These are phyloP conservation scores for Globisporangium polare DNA, from an alignment of 352 stramenopile species.

Conservation along the genomic window DNA sequence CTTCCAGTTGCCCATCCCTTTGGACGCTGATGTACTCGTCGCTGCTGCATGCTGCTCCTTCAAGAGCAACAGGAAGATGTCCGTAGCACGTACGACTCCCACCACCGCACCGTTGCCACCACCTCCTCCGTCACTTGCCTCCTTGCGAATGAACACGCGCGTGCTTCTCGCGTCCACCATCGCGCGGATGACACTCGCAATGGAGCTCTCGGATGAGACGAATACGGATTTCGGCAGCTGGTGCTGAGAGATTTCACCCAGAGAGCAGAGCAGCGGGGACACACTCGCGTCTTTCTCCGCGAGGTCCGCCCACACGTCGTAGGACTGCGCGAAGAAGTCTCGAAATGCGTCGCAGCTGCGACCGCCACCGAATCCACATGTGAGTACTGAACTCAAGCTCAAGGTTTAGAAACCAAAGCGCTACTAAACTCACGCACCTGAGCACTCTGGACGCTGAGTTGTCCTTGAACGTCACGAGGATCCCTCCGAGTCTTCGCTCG, in stretches of 20 bases:
- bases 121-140: neutral
- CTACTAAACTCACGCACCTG: slow-evolving; percentile 4
- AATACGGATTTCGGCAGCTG: slow-evolving; percentile 14
- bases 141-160: slow-evolving; percentile 31
- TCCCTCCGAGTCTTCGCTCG: slow-evolving; percentile 23
- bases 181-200: slow-evolving; percentile 35
- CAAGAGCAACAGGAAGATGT: slow-evolving; percentile 51
- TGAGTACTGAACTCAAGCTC: neutral
- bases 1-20: neutral
- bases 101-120: slow-evolving; percentile 15
- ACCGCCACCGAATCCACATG: neutral
- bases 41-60: slow-evolving; percentile 34
- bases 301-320: slow-evolving; percentile 7
- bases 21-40: slow-evolving; percentile 4
- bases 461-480: slow-evolving; percentile 21
- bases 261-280: slow-evolving; percentile 24
- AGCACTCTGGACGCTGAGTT: slow-evolving; percentile 8
- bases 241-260: slow-evolving; percentile 16
- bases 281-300: neutral
- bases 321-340: slow-evolving; percentile 25
- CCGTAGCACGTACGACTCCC: slow-evolving; percentile 41
- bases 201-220: slow-evolving; percentile 30
- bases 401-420: neutral
- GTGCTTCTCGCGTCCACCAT: slow-evolving; percentile 36
- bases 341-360: slow-evolving; percentile 13